These are phyloP conservation scores for Microbotryomycetes sp. DNA, from an alignment of 1,284 basidiomycete species.

Conservation along the genomic window DNA sequence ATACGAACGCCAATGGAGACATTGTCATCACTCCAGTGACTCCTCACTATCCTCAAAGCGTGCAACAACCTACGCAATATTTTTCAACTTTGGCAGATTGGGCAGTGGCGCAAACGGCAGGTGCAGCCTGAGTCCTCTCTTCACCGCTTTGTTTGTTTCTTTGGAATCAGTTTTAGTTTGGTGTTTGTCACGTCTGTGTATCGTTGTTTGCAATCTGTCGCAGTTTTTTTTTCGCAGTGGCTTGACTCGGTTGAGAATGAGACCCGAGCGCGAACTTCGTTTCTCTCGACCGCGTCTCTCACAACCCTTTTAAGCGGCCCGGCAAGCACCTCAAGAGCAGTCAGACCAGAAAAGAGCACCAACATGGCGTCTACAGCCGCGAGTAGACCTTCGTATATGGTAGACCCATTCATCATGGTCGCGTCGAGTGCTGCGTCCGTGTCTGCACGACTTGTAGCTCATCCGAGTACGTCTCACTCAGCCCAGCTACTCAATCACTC, in stretches of 20 bases:
- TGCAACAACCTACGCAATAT: not conserved
- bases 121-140: too few species aligned
- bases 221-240: not conserved
- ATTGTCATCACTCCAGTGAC: not conserved
- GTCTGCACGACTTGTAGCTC: constrained; percentile 25
- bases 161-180: not conserved
- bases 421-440: constrained; percentile 27
- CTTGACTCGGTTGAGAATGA: not conserved
- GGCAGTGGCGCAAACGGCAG: not conserved
- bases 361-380: not conserved
- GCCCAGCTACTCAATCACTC: not conserved
- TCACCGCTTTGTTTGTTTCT: too few species aligned
- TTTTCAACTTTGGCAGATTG: not conserved
- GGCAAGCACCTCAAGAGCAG: not conserved
- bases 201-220: too few species aligned
- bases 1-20: not conserved
- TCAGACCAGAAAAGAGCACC: constrained; percentile 2
- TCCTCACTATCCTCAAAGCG: not conserved
- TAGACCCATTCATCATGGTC: constrained; percentile 32
- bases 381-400: constrained; percentile 2
- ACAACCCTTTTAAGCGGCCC: constrained; percentile 3
- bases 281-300: not conserved
- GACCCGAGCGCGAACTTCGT: not conserved
- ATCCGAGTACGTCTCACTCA: constrained; percentile 31
- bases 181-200: too few species aligned